Evolutionary conservation across 805 yeast species (phyloP).

Genomic region (Kurtzmaniella cleridarum): DNA sequence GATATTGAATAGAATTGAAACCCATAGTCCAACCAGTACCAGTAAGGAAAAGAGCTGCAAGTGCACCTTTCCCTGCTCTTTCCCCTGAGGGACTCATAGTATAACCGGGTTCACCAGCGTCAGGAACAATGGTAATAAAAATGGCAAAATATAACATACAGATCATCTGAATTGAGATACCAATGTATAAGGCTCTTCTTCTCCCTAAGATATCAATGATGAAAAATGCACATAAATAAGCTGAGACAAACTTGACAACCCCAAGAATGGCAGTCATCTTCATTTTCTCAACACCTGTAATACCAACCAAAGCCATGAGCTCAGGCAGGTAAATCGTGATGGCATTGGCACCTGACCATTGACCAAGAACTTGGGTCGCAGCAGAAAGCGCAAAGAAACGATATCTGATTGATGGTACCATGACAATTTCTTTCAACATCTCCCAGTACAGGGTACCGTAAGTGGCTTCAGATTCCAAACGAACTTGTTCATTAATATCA

Average conservation of each 20-base stretch:
- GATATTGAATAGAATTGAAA: constrained; percentile 49
- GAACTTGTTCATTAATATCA: constrained; percentile 43
- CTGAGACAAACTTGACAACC: constrained; percentile 43
- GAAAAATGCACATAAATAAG: constrained; percentile 45
- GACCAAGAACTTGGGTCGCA: constrained; percentile 41
- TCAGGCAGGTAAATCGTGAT: constrained; percentile 52
- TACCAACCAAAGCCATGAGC: constrained; percentile 42
- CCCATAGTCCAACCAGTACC: constrained; percentile 57
- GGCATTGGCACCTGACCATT: constrained; percentile 53
- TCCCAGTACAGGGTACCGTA: constrained; percentile 14
- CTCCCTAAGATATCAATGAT: constrained; percentile 48
- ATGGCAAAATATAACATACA: constrained; percentile 42
- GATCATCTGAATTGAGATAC: constrained; percentile 38
- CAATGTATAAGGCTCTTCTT: constrained; percentile 41
- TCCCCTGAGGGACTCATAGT: constrained; percentile 23
- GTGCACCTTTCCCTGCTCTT: constrained; percentile 40
- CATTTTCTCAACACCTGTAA: constrained; percentile 31
- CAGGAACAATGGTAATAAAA: constrained; percentile 40
- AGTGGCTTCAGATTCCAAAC: constrained; percentile 17
- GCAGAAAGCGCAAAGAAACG: constrained; percentile 37
- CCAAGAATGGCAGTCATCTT: constrained; percentile 48
- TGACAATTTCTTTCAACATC: constrained; percentile 22
- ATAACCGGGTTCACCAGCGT: constrained; percentile 25
- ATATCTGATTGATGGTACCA: constrained; percentile 34
- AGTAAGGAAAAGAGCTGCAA: constrained; percentile 42